Evolutionary conservation across 768 basidiomycete species (phyloP).

Genomic region (Lentinula lateritia): DNA sequence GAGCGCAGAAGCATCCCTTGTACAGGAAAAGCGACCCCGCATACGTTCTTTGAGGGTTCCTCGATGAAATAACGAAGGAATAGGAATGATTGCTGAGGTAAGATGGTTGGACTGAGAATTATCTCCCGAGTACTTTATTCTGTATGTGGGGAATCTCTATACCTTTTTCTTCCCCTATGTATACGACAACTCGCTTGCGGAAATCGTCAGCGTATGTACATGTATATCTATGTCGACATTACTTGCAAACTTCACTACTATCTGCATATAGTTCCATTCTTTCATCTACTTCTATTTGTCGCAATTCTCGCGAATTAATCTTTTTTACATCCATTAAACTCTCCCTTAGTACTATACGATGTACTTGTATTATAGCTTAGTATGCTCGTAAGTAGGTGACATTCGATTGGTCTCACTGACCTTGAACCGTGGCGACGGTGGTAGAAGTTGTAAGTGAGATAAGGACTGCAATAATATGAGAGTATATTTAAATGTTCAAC

Average conservation of each 20-base stretch:
- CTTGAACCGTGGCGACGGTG: too few species aligned
- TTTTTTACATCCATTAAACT: neutral
- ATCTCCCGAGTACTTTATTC: neutral
- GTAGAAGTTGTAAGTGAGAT: too few species aligned
- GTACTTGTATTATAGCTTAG: neutral
- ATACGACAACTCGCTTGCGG: neutral
- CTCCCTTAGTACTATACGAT: neutral
- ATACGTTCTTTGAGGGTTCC: conserved; percentile 11
- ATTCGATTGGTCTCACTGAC: too few species aligned
- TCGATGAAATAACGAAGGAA: conserved; percentile 31
- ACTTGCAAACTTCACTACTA: neutral
- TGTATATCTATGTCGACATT: neutral
- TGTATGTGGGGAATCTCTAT: neutral
- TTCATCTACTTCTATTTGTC: neutral
- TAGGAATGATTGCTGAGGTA: conserved; percentile 27
- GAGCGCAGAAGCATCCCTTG: conserved; percentile 18
- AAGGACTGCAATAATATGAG: neutral
- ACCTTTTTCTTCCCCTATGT: neutral
- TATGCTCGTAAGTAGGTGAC: too few species aligned
- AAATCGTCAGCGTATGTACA: neutral
- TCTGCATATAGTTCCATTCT: neutral
- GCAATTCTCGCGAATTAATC: neutral
- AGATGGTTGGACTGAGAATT: neutral
- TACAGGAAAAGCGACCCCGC: conserved; percentile 27
- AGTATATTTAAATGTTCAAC: neutral